phyloP scores from a whole-genome alignment of 257 asterid genomes.

The Solanum phureja region DNA sequence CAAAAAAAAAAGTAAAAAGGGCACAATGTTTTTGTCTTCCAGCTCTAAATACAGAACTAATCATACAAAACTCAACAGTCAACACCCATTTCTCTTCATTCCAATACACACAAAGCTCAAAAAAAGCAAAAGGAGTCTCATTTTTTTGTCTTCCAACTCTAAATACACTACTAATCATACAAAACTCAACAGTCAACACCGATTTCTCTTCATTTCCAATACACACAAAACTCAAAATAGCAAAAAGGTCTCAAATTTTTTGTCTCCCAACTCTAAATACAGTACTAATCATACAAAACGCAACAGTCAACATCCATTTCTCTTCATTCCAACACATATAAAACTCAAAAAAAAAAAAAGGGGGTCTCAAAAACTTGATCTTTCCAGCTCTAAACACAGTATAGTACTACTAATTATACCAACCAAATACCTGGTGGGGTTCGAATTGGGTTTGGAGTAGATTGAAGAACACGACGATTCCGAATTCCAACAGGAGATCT shows the following conservation, averaged over 20 bases:
- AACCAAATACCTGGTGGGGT: conserved; percentile 50
- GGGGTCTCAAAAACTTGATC: neutral
- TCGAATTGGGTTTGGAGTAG: conserved; percentile 21
- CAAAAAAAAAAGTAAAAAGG: neutral
- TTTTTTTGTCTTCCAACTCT: neutral
- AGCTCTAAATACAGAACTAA: neutral
- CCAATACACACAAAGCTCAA: neutral
- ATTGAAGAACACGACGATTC: conserved; percentile 47
- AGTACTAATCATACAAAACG: neutral
- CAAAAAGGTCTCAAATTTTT: neutral
- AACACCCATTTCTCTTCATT: neutral
- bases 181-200: neutral
- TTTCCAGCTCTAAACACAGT: neutral
- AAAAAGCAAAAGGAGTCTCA: neutral
- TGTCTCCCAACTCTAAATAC: neutral
- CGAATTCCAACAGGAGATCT: conserved; percentile 81
- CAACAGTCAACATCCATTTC: neutral
- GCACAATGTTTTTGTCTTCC: neutral
- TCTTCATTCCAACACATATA: neutral
- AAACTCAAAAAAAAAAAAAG: neutral
- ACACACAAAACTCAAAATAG: neutral
- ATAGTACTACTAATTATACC: neutral
- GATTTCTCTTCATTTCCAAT: neutral
- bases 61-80: neutral
- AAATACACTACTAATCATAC: neutral